Base-by-base conservation (phyloP, 257 asterid species). In the Thymus quinquecostatus region DNA sequence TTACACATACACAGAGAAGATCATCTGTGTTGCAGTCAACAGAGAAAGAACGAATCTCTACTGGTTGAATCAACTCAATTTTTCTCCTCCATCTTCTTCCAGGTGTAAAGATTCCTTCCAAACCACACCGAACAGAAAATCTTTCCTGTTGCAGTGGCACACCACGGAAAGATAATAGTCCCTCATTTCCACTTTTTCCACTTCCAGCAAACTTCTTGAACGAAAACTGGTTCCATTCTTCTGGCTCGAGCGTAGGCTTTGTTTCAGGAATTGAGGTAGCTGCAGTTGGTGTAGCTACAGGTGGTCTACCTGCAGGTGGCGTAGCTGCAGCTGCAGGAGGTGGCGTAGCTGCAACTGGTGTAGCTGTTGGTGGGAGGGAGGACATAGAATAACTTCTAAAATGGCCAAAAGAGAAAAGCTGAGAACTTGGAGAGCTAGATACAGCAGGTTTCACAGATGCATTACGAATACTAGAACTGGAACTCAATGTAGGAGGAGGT, bases 381-480 rank as follows among this genome's bases (percentile, higher is more conserved):
- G 97, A 88, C 99, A 95, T 95, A 62, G 99, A 95, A 74, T 92
- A 90, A 82, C 99, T 95, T 85, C 99, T 89, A 75, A 89, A 88
- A 78, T 95, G 69, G 73, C 98, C 90, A 59, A 92, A 90, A 70
- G 97, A 89, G 77, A 92, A 92, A 61, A 92, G 80, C 86, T 89
- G 98, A 62, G 99, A 90, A 66, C 96, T 83, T 81, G 97, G 78
- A 78, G 98, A 76, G 61, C 79, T 87, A 41, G 99, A 70, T 51
- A 79, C 62, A 66, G 76, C 70, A 45, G 95, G 83, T 79, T 87
- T 95, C 28, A 82, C 69, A 68, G 99, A 74, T 11, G 97, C 44
- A 84, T 82, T 88, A 59, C 96, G 86, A 63, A 89, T 87, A 80
- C 87, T 85, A 58, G 96, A 81, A 77, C 84, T 80, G 57, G 92